Base-by-base conservation (phyloP, 768 basidiomycete genomes). In the Trametes villosa region DNA sequence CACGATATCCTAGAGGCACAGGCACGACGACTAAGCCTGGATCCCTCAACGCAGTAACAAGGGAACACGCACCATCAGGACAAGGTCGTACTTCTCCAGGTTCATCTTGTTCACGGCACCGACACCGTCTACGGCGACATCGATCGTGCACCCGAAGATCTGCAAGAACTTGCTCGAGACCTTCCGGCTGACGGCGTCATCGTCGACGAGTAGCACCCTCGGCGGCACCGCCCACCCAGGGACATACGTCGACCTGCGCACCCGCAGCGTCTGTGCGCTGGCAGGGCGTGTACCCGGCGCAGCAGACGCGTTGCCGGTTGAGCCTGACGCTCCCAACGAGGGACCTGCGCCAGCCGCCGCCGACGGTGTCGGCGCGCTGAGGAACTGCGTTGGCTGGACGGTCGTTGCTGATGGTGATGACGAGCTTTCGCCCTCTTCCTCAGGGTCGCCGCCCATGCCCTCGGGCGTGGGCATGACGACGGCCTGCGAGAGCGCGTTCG, bases 31-130 rank as follows among this genome's bases (percentile, higher is more conserved):
- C 24, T 40, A 7, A 18, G 11, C 44, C 13, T 9, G 44, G 24
- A 9, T 13, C 7, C 11, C 44, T 22, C 42, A 17, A 30, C 15
- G 51, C 3, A 45, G 22, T 4, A 12, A 18, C 2, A 44, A 31
- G 34, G 38, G 54, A 15, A 51, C 17, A 79, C 86, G 42, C 65
- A 92, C 92, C 96, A 98, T 98, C 59, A 98, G 72, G 62, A 97
- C 94, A 70, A 98, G 74, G 75, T 98, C 96, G 72, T 97, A 98
- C 78, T 95, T 94, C 68, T 92, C 92, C 72, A 91, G 72, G 75
- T 96, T 96, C 94, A 98, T 97, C 83, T 94, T 96, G 67, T 90
- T 89, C 54, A 98, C 94, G 0, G 96, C 96, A 1, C 86, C 86
- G 5, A 93, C 84, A 0, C 96, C 96, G 71, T 98, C 94, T 34